Percentiles rank a stretch among this genome's conserved stretches.
phyloP scores from a whole-genome alignment of 306 rosid species.

The Cucurbita maxima region DNA sequence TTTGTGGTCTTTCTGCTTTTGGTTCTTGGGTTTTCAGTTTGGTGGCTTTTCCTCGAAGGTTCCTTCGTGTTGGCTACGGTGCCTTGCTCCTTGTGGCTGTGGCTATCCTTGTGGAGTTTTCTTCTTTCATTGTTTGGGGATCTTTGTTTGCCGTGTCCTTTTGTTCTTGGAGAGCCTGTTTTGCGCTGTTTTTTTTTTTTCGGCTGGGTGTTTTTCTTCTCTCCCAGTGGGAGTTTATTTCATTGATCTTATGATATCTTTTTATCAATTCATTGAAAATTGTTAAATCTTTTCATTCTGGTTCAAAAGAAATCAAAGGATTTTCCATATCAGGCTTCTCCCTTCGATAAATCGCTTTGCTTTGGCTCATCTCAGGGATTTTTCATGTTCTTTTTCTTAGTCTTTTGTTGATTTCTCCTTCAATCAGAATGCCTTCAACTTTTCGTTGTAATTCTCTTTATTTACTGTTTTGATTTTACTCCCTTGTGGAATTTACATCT shows the following conservation, averaged over 20 bases:
- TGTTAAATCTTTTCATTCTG: no score
- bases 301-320: no score
- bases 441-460: no score
- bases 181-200: not conserved
- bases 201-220: not conserved
- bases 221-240: not conserved
- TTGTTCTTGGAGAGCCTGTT: not conserved
- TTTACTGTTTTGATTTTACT: no score
- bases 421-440: no score
- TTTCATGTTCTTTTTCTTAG: no score
- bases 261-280: not conserved
- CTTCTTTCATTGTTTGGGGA: not conserved
- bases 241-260: not conserved
- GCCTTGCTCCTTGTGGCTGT: not conserved
- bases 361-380: no score
- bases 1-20: not conserved
- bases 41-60: no score
- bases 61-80: not conserved
- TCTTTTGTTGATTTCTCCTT: no score
- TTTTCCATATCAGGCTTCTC: no score
- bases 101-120: not conserved
- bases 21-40: not conserved
- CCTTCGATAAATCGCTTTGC: no score
- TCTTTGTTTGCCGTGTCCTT: not conserved
- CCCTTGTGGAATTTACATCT: no score